These are phyloP conservation scores for Tricholoma furcatifolium DNA, from an alignment of 768 basidiomycete genomes.

Conservation along the genomic window DNA sequence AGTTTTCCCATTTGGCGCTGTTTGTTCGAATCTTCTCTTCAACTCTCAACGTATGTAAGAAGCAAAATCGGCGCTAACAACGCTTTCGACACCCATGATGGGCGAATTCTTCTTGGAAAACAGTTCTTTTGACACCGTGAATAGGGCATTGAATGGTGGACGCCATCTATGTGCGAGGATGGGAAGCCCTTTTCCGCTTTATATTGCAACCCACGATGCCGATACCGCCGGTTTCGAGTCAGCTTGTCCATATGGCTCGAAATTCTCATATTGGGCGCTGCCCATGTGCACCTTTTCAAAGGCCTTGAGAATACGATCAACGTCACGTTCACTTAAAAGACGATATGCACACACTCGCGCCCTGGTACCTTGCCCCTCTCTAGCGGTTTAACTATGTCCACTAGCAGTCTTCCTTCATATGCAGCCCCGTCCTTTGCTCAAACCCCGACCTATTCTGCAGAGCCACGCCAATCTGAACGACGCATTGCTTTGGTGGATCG, in stretches of 20 bases:
- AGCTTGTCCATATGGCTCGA: slow-evolving; percentile 16
- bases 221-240: slow-evolving; percentile 2
- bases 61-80: too few species aligned
- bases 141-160: too few species aligned
- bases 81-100: too few species aligned
- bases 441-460: slow-evolving; percentile 51
- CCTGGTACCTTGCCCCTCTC: not conserved
- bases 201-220: not conserved
- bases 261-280: slow-evolving; percentile 16
- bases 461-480: slow-evolving; percentile 53
- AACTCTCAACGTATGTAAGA: too few species aligned
- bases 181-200: not conserved
- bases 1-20: not conserved
- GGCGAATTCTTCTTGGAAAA: too few species aligned
- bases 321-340: slow-evolving; percentile 3
- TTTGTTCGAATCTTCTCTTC: not conserved
- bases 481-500: slow-evolving; percentile 47
- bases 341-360: not conserved
- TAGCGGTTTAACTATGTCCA: slow-evolving; percentile 41
- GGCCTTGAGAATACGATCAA: slow-evolving; percentile 2
- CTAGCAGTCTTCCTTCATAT: slow-evolving; percentile 54
- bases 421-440: slow-evolving; percentile 30
- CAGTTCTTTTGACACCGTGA: too few species aligned
- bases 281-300: slow-evolving; percentile 13
- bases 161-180: not conserved